A percentile compares a stretch with the other conserved stretches of the same genome.
Conservation (phyloP, 2,329 filamentous ascomycete genomes). For the Trichophyton verrucosum region DNA sequence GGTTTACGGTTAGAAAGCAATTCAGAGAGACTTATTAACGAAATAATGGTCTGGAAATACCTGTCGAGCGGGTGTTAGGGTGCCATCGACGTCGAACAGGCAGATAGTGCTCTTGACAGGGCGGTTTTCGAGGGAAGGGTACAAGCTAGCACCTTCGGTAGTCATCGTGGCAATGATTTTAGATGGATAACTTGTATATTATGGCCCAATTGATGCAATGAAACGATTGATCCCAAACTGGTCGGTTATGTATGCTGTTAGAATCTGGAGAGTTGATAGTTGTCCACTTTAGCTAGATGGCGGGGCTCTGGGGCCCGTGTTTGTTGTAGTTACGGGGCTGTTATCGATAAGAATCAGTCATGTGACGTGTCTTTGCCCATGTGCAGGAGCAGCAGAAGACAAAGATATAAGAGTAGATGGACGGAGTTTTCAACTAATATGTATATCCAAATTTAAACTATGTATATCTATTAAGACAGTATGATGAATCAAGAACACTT, state of each 20-base stretch:
- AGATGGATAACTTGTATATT: background rate
- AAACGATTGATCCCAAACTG: background rate
- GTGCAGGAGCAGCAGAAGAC: too few relatives aligned
- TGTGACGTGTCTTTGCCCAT: background rate
- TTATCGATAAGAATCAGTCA: background rate
- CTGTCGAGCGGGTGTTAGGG: conserved; percentile 68
- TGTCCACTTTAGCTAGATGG: background rate
- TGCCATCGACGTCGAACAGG: conserved; percentile 94
- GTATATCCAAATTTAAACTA: background rate
- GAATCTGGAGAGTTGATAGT: background rate
- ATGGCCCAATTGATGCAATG: background rate
- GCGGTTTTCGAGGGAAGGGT: conserved; percentile 68
- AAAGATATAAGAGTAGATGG: background rate
- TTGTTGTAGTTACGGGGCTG: background rate
- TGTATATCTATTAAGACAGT: conserved; percentile 1
- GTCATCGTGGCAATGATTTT: conserved; percentile 1
- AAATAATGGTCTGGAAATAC: conserved; percentile 37
- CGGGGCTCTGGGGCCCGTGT: background rate
- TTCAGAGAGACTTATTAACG: background rate
- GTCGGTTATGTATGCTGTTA: background rate
- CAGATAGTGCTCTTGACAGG: conserved; percentile 85
- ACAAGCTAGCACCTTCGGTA: conserved; percentile 22
- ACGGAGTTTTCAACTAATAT: background rate
- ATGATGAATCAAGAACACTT: background rate
- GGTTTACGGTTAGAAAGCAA: conserved; percentile 1